A percentile compares a stretch with the other conserved stretches of the same genome.
Conservation (phyloP, 352 stramenopile species). For the Pythium coloratum region DNA sequence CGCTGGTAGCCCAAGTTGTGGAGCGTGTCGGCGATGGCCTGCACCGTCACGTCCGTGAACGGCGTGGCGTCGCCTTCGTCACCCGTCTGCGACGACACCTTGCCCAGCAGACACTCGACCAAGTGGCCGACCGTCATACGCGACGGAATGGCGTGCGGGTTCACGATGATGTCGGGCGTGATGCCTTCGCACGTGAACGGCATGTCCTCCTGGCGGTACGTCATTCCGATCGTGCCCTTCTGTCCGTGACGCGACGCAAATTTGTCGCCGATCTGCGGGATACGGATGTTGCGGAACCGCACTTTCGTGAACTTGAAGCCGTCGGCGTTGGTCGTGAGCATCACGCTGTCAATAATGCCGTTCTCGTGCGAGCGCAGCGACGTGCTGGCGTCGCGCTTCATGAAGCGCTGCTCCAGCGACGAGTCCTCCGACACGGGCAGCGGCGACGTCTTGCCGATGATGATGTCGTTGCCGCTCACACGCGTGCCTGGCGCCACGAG, state of each 20-base stretch:
- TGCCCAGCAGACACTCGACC: conserved; percentile 99
- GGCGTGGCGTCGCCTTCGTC: conserved; percentile 98
- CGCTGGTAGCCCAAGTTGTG: conserved; percentile 98
- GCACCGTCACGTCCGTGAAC: conserved; percentile 98
- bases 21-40: conserved; percentile 95
- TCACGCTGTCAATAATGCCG: conserved; percentile 99
- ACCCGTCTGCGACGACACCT: conserved; percentile 97
- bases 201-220: conserved; percentile 99
- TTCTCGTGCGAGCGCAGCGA: conserved; percentile 98
- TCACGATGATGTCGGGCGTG: conserved; percentile 99
- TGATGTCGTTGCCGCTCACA: conserved; percentile 97
- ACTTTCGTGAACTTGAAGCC: conserved; percentile 98
- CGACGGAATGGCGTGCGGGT: conserved; percentile 99
- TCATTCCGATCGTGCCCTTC: conserved; percentile 98
- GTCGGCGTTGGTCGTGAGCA: conserved; percentile 98
- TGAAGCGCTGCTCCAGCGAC: conserved; percentile 87
- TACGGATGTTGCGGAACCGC: conserved; percentile 97
- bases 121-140: conserved; percentile 99
- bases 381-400: conserved; percentile 97
- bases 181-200: conserved; percentile 99
- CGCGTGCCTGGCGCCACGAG: conserved; percentile 95
- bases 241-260: conserved; percentile 93
- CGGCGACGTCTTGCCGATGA: conserved; percentile 99
- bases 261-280: conserved; percentile 99
- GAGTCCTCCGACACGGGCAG: conserved; percentile 77